These are phyloP conservation scores for Senna siamea DNA, from an alignment of 306 rosid genomes.

Conservation along the genomic window DNA sequence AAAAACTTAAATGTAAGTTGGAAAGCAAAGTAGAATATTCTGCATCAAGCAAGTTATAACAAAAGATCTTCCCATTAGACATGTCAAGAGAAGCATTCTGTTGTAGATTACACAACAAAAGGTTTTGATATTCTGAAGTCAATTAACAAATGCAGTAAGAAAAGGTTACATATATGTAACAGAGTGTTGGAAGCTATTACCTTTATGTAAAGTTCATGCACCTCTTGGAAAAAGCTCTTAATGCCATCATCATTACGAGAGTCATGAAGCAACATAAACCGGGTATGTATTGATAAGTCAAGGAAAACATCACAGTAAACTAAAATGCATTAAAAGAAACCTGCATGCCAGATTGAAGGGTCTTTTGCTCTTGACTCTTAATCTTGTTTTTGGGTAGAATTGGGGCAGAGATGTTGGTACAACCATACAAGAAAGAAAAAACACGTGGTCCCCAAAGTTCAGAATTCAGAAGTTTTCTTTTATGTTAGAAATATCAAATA, in stretches of 20 bases:
- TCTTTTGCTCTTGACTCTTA: constrained; percentile 23
- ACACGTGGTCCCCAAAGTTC: constrained; percentile 6
- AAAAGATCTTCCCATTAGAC: constrained; percentile 21
- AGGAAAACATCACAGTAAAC: constrained; percentile 49
- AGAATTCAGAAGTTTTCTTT: constrained; percentile 12
- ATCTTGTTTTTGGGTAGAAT: not conserved
- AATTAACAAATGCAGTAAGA: constrained; percentile 21
- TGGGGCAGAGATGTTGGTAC: constrained; percentile 10
- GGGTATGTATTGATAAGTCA: constrained; percentile 75
- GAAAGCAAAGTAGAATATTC: not conserved
- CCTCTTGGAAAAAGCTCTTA: constrained; percentile 98
- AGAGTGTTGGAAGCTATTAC: constrained; percentile 43
- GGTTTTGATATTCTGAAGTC: constrained; percentile 1
- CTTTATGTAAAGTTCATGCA: constrained; percentile 96
- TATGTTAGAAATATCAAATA: constrained; percentile 12
- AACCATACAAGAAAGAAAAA: constrained; percentile 2
- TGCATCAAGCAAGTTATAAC: constrained; percentile 12
- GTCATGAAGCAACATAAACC: constrained; percentile 93
- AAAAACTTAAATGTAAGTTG: not conserved
- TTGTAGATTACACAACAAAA: constrained; percentile 9
- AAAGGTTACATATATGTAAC: constrained; percentile 9
- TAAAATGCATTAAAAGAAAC: not conserved
- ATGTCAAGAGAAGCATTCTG: constrained; percentile 23
- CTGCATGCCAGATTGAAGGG: constrained; percentile 1
- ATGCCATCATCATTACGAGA: constrained; percentile 97